A percentile compares a stretch with the other conserved stretches of the same genome.
Evolutionary conservation across 148 eudicot genomes (phyloP).

Genomic region (Oxyria digyna): DNA sequence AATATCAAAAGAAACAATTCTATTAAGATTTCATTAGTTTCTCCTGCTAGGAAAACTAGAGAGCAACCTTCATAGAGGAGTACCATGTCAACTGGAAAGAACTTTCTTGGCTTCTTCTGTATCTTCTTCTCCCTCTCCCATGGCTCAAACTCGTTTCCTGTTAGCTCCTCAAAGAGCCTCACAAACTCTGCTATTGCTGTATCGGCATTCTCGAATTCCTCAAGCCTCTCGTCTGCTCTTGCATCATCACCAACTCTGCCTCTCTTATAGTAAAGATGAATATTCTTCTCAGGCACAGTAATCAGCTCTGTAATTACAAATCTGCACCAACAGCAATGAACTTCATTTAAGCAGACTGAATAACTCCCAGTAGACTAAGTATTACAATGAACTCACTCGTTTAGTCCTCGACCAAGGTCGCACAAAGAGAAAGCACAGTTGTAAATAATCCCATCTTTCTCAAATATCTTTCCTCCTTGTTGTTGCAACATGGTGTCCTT

Average conservation of each 20-base stretch:
- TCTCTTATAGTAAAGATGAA: constrained; percentile 60
- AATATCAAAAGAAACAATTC: not conserved
- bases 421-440: constrained; percentile 60
- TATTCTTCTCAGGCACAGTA: constrained; percentile 38
- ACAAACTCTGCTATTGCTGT: constrained; percentile 54
- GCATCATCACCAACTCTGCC: constrained; percentile 56
- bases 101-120: constrained; percentile 47
- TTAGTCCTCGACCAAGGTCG: constrained; percentile 39
- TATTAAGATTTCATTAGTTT: not conserved
- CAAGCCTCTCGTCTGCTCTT: constrained; percentile 51
- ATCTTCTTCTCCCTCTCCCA: constrained; percentile 87
- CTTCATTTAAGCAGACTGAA: not conserved
- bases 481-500: constrained; percentile 66
- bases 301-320: constrained; percentile 57
- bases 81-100: constrained; percentile 72
- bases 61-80: not conserved
- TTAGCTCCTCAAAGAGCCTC: constrained; percentile 53
- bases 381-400: constrained; percentile 55
- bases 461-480: constrained; percentile 59
- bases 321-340: constrained; percentile 14
- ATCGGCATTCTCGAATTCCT: constrained; percentile 43
- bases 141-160: constrained; percentile 62
- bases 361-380: no score
- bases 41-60: not conserved
- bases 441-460: constrained; percentile 59